Percentiles rank a stretch among this genome's conserved stretches.
Conservation (phyloP, 305 asterid species). For the Nicotiana rustica region DNA sequence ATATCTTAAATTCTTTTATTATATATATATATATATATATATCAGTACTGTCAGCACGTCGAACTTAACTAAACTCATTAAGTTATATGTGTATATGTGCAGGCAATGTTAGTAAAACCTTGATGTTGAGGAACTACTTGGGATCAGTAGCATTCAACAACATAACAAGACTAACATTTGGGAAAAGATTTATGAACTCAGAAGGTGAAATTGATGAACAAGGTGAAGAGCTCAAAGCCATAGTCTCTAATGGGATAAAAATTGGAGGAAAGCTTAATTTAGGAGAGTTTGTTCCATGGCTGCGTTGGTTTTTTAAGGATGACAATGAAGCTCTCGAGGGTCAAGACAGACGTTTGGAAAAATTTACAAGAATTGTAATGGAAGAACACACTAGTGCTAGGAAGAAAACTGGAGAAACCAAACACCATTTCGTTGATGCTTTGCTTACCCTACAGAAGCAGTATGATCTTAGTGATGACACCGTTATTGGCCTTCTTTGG, state of each 20-base stretch:
- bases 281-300: constrained; percentile 44
- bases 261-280: constrained; percentile 37
- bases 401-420: constrained; percentile 39
- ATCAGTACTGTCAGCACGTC: no score
- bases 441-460: constrained; percentile 44
- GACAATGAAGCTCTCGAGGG: constrained; percentile 40
- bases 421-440: constrained; percentile 46
- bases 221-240: constrained; percentile 43
- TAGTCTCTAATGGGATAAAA: constrained; percentile 35
- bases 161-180: constrained; percentile 47
- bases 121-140: constrained; percentile 42
- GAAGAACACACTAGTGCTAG: constrained; percentile 47
- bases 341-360: constrained; percentile 37
- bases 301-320: constrained; percentile 38
- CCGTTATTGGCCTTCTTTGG: constrained; percentile 42
- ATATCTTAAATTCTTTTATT: no score
- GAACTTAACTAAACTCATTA: no score
- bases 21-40: no score
- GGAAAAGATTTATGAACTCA: constrained; percentile 28
- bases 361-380: constrained; percentile 40
- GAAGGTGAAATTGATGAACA: constrained; percentile 43
- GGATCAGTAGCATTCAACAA: constrained; percentile 47
- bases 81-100: background rate
- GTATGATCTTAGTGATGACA: constrained; percentile 40
- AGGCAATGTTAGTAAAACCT: constrained; percentile 38